Base-by-base conservation (phyloP, 345 rosid genomes). In the Hibiscus mutabilis region DNA sequence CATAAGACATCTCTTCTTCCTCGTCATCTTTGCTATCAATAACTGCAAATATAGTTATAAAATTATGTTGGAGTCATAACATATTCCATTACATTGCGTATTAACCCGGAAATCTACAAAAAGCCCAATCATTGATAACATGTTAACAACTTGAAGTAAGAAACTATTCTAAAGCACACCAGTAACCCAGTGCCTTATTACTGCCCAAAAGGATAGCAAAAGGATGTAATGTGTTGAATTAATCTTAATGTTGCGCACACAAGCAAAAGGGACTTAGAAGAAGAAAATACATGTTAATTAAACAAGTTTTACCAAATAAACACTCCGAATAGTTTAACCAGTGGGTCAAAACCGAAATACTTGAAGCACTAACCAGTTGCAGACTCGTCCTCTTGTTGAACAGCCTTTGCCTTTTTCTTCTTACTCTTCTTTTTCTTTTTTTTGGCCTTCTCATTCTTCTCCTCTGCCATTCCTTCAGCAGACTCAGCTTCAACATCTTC, bases 1-100 rank as follows among this genome's bases (percentile, higher is more conserved):
- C 92, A 9, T 79, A 87, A 71, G 81, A 80, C 18, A 76, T 78
- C 66, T 84, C 86, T 66, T 80, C 91, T 60, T 68, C 84, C 71
- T 66, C 77, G 69, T 71, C 62, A 33, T 77, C 85, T 73, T 79
- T 80, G 19, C 31, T 79, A 65, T 22, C 72, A 71, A 73, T 64
- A 76, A 76, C 86, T 83, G 70, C 72, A 73, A 63, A 12, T 27
- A 72, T 13, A 37, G 44, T 71, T 12, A 71, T 16, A 71, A 63
- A 10, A 4, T 40, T 40, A 62, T 18, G 25, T 35, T 10, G 22
- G 42, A 13, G 6, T 37, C 49, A 35, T 6, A 61, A 35, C 21
- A 40, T 25, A 68, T 16, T 21, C 66, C n/a, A 21, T n/a, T 1
- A 27, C 19, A 60, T 60, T 10, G 49, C 3, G 29, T 44, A 47